Evolutionary conservation across 345 rosid species (phyloP), one percentile per base, ranked within the genome.

Genomic region (Populus deltoides): DNA sequence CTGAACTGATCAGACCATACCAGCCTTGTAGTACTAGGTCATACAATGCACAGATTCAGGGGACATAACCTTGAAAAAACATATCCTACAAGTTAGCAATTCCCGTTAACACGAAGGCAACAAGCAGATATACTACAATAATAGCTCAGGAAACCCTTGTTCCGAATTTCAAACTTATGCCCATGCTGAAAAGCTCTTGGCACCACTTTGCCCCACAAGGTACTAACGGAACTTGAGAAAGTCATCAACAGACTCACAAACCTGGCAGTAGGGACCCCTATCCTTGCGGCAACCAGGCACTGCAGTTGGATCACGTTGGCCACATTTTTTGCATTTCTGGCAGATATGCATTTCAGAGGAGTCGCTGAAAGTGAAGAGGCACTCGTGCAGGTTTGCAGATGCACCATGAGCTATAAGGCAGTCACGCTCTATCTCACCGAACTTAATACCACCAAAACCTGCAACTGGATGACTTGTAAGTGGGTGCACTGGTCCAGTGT

Each of bases 391-490:
- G 77, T 94, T 97, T 5, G 91, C 97, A 0, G 94, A 83, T 13
- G 97, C 97, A 24, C 95, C 92, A 7, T 94, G 97, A 16, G 97
- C 98, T 66, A 92, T 90, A 1, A 96, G 93, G 81, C 95, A 94
- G 81, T 94, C 97, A 6, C 92, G 87, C 81, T 94, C 97, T 97
- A 96, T 96, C 81, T 93, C 98, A 17, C 97, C 97, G 16, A 96
- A 92, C 82, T 92, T 91, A 77, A 93, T 86, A 6, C 98, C 98
- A 2, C 96, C 99, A 51, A 88, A 94, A 12, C 94, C 97, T 6
- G 95, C 91, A 29, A 96, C 97, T 3, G 95, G 97, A 85, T 92
- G 98, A 47, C 94, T 85, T 3, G 98, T 91, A 71, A 96, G 97
- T 0, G 98, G 98, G 85, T 93, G 97, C 13, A 93, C 94, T 3